Evolutionary conservation across 2,329 filamentous ascomycete species (phyloP).

Genomic region (Diaporthe vaccinii): DNA sequence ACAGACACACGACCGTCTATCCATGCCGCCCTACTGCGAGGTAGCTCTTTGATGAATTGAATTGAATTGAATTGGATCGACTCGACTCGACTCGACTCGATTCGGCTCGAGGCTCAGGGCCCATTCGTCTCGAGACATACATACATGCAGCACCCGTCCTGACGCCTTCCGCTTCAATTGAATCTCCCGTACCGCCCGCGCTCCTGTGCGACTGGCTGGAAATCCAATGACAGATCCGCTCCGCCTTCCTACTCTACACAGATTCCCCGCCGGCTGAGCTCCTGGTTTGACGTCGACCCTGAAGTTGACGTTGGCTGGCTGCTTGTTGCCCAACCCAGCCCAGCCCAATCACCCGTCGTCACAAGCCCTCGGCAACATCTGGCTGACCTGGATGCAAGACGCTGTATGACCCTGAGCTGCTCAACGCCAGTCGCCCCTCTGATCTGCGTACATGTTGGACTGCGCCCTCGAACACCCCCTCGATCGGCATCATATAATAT

Average conservation of each 20-base stretch:
- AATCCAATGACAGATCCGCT: slow-evolving; percentile 6
- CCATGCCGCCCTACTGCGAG: neutral
- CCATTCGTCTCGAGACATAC: neutral
- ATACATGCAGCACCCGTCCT: slow-evolving; percentile 12
- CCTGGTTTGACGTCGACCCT: neutral
- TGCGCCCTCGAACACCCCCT: neutral
- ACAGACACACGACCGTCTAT: neutral
- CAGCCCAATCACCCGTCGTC: neutral
- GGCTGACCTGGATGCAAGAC: neutral
- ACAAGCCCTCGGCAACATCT: neutral
- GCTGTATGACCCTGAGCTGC: neutral
- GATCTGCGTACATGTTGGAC: neutral
- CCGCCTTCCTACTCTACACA: neutral
- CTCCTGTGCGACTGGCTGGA: neutral
- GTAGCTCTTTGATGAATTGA: neutral
- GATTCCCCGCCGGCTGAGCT: slow-evolving; percentile 13
- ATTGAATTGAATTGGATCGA: slow-evolving; percentile 1
- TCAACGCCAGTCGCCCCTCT: neutral
- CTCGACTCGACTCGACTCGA: neutral
- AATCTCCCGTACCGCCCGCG: neutral
- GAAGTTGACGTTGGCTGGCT: neutral
- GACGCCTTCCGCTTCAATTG: neutral
- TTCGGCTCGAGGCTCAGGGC: neutral
- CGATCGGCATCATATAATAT: slow-evolving; percentile 4
- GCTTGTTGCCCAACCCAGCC: slow-evolving; percentile 9